Percentiles rank a stretch among this genome's conserved stretches.
Conservation (phyloP, 1,284 basidiomycete genomes). For the Takashimella tepidaria region DNA sequence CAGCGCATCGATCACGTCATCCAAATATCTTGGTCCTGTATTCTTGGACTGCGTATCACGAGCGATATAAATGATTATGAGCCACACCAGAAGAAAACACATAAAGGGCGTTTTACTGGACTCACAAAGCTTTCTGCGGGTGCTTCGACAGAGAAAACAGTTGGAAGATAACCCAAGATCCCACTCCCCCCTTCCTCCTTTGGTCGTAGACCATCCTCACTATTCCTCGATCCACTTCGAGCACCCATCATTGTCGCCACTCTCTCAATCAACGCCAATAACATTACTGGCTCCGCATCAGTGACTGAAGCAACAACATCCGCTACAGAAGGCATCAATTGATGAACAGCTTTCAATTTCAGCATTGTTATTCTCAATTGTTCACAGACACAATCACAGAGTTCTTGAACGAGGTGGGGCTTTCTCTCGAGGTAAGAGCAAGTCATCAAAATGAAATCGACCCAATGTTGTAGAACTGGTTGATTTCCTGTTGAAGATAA, state of each 20-base stretch:
- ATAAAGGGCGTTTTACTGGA: too few relatives aligned
- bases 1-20: slow-evolving; percentile 33
- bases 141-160: slow-evolving; percentile 46
- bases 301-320: slow-evolving; percentile 51
- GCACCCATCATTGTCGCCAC: slow-evolving; percentile 59
- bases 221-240: slow-evolving; percentile 8
- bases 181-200: slow-evolving; percentile 51
- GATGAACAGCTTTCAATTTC: slow-evolving; percentile 21
- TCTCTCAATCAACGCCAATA: slow-evolving; percentile 76
- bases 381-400: slow-evolving; percentile 74
- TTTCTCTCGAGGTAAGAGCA: slow-evolving; percentile 58
- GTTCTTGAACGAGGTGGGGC: slow-evolving; percentile 63
- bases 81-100: too few relatives aligned
- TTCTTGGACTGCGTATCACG: slow-evolving; percentile 11
- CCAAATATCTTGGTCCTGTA: slow-evolving; percentile 28
- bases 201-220: slow-evolving; percentile 40
- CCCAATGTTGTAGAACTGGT: slow-evolving; percentile 85
- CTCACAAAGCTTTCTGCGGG: slow-evolving; percentile 20
- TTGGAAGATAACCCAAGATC: slow-evolving; percentile 46
- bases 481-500: slow-evolving; percentile 65
- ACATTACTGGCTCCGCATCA: slow-evolving; percentile 77
- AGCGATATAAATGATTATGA: too few relatives aligned
- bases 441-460: slow-evolving; percentile 91
- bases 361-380: slow-evolving; percentile 58
- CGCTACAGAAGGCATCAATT: slow-evolving; percentile 42